Conservation (phyloP, 2,329 filamentous ascomycete species). For the Chalaropsis thielavioides region DNA sequence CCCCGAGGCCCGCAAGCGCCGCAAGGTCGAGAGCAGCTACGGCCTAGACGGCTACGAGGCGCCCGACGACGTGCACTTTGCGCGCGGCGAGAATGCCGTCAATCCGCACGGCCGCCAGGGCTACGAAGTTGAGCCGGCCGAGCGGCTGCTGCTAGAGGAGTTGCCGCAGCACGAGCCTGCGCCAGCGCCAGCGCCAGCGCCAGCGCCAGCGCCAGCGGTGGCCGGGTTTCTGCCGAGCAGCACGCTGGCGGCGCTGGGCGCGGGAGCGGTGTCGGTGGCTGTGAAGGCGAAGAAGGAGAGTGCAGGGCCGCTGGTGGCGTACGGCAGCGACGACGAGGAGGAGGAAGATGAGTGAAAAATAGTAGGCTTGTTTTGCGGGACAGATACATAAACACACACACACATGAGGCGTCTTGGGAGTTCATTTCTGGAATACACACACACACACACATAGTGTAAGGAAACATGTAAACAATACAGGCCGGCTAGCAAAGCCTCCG, state of each 20-base stretch:
- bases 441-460: neutral
- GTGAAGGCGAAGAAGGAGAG: constrained; percentile 39
- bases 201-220: constrained; percentile 26
- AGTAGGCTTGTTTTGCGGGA: constrained; percentile 2
- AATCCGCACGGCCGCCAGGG: constrained; percentile 44
- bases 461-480: neutral
- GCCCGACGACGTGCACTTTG: constrained; percentile 87
- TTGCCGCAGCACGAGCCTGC: constrained; percentile 31
- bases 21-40: constrained; percentile 80
- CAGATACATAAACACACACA: constrained; percentile 17
- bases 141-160: constrained; percentile 42
- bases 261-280: constrained; percentile 38
- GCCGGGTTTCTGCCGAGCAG: constrained; percentile 66
- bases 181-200: constrained; percentile 27
- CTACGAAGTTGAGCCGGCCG: constrained; percentile 44
- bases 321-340: constrained; percentile 54
- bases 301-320: constrained; percentile 66
- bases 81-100: constrained; percentile 55
- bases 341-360: constrained; percentile 17
- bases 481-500: constrained; percentile 23
- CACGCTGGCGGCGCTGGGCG: constrained; percentile 64
- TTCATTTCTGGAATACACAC: constrained; percentile 12
- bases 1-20: constrained; percentile 70
- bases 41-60: constrained; percentile 85
- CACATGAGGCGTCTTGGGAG: constrained; percentile 4